phyloP scores from a whole-genome alignment of 305 asterid genomes.

The Stenogyne calaminthoides region DNA sequence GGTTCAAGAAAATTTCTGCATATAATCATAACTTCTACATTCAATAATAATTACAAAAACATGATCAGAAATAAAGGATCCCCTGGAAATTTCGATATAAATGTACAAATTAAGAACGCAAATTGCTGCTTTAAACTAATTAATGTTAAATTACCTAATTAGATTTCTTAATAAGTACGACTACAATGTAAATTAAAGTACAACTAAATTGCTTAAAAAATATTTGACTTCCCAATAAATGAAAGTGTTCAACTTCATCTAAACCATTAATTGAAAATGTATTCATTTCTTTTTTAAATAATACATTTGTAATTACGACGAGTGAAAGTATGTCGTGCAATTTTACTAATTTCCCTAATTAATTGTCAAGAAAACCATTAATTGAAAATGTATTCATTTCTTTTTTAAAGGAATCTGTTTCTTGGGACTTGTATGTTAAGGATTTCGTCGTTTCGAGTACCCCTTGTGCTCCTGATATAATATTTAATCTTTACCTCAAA shows the following conservation, averaged over 20 bases:
- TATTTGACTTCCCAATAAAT: neutral
- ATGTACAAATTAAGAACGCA: neutral
- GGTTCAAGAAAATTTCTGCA: neutral
- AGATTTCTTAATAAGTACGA: too few species aligned
- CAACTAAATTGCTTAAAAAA: too few species aligned
- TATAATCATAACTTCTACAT: neutral
- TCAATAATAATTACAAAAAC: neutral
- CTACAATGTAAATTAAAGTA: neutral
- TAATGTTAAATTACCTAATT: too few species aligned
- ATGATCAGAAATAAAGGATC: neutral
- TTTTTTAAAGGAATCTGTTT: too few species aligned
- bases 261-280: neutral
- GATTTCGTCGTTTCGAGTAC: too few species aligned
- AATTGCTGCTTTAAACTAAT: neutral
- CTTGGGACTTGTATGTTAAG: too few species aligned
- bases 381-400: neutral
- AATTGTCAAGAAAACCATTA: too few species aligned
- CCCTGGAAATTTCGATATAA: neutral
- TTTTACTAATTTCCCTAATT: too few species aligned
- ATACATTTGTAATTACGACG: too few species aligned
- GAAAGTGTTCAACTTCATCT: neutral
- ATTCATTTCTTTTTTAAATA: too few species aligned
- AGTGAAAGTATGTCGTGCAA: neutral
- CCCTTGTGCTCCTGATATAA: too few species aligned
- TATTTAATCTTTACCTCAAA: too few species aligned